These are phyloP conservation scores for Fraxinus nigra DNA, from an alignment of 305 asterid genomes.

Conservation along the genomic window DNA sequence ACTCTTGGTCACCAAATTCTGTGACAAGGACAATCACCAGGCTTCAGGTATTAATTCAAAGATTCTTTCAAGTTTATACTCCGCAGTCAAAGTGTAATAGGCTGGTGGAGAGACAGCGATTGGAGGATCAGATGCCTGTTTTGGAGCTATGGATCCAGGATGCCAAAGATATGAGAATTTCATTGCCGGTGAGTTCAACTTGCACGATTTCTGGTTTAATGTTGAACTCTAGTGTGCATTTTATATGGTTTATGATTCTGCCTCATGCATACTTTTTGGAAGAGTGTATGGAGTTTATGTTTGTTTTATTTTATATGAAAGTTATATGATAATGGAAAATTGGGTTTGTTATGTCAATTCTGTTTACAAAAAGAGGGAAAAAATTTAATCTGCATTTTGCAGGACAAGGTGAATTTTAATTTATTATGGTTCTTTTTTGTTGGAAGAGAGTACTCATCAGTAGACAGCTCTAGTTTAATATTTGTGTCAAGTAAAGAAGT, in stretches of 20 bases:
- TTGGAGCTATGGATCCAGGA: conserved; percentile 93
- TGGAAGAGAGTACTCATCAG: neutral
- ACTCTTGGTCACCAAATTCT: too few species aligned
- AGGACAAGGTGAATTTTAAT: neutral
- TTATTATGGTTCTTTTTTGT: neutral
- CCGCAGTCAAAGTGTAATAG: too few species aligned
- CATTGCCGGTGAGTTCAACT: conserved; percentile 69
- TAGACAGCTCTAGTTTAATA: neutral
- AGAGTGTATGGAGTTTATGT: neutral
- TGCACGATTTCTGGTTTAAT: neutral
- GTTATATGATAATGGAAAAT: neutral
- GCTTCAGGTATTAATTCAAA: too few species aligned
- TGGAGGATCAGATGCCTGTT: conserved; percentile 58
- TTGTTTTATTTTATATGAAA: neutral
- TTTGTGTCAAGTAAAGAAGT: neutral
- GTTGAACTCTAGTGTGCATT: neutral
- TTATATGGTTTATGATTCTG: neutral
- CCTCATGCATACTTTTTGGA: neutral
- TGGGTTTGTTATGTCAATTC: neutral
- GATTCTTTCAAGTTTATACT: too few species aligned
- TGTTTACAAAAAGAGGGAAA: neutral
- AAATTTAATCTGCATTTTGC: neutral
- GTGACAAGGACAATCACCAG: too few species aligned
- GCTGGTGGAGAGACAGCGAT: conserved; percentile 41
- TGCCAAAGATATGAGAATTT: conserved; percentile 82